Evolutionary conservation across 2,329 filamentous ascomycete species (phyloP), one percentile per base, ranked within the genome.

Genomic region (Cercospora zeina): DNA sequence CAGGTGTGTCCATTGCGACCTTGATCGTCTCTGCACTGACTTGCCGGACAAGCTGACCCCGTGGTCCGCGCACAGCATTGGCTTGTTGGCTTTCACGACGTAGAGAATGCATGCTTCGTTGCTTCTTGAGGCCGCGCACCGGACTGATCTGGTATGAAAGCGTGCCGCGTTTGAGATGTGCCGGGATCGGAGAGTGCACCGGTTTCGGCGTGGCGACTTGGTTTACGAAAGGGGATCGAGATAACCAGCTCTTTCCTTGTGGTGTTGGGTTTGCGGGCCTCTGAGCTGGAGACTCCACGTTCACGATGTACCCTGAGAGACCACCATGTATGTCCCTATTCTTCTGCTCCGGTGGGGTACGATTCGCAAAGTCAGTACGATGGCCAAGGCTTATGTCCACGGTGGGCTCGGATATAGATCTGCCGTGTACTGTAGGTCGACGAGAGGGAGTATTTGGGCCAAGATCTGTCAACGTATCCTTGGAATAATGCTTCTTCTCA

Each of bases 11-110:
- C 67, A 69, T 67, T 10, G 67, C 49, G 21, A 79, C 76, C 57
- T 78, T 75, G 37, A 80, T 80, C 0, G 78, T 80, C 57, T 80
- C 78, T 34, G 74, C 74, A 60, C 76, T 78, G 13, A 68, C 74
- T 31, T 66, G 74, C 24, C 76, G 65, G 47, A 61, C 69, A 34
- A 62, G 47, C 9, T 67, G 64, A 11, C 59, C 42, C 63, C 58
- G 14, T 53, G 36, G 47, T 59, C 49, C 14, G 36, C 57, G 61
- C 14, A 21, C 49, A 8, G 54, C 62, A 34, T 63, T 62, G 13
- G 66, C 65, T 10, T 65, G 63, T 1, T 64, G 67, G 58, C 69
- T 69, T 51, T 71, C 67, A 2, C 69, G 65, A 10, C 72, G 70
- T 19, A 74, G 72, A 13, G 73, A 72, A 61, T 71, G 69, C 62